Percentiles rank a stretch among this genome's conserved stretches.
Conservation (phyloP, 2,329 filamentous ascomycete species). For the Sordariomycetes sp. region DNA sequence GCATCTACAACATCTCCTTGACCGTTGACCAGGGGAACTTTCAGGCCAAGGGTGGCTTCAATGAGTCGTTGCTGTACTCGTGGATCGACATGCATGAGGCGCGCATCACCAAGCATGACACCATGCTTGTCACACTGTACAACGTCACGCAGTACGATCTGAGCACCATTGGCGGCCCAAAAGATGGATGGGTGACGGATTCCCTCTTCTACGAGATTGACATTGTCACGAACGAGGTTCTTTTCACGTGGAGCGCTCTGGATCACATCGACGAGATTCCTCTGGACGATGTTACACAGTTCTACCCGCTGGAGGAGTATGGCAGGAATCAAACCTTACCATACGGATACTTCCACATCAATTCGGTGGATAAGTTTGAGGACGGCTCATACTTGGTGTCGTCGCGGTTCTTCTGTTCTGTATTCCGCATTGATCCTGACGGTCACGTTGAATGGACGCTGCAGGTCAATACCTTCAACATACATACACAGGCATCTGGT, state of each 20-base stretch:
- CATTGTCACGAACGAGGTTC: conserved; percentile 23
- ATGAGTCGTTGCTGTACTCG: not conserved
- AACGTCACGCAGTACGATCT: conserved; percentile 13
- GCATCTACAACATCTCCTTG: conserved; percentile 1
- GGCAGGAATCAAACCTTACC: conserved; percentile 5
- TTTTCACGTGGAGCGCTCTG: conserved; percentile 30
- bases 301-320: conserved; percentile 3
- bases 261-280: conserved; percentile 20
- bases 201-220: conserved; percentile 30
- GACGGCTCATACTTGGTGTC: conserved; percentile 7
- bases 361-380: conserved; percentile 12
- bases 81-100: conserved; percentile 6
- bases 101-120: conserved; percentile 4
- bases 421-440: not conserved
- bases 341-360: conserved; percentile 16
- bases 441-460: not conserved
- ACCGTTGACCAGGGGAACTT: conserved; percentile 15
- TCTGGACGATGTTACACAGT: conserved; percentile 1
- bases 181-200: conserved; percentile 14
- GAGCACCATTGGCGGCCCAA: conserved; percentile 7
- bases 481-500: not conserved
- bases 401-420: not conserved
- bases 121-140: conserved; percentile 13
- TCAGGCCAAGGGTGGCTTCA: not conserved
- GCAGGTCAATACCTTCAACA: not conserved